phyloP scores from a whole-genome alignment of 306 rosid genomes.

The Cicer chorassanicum region DNA sequence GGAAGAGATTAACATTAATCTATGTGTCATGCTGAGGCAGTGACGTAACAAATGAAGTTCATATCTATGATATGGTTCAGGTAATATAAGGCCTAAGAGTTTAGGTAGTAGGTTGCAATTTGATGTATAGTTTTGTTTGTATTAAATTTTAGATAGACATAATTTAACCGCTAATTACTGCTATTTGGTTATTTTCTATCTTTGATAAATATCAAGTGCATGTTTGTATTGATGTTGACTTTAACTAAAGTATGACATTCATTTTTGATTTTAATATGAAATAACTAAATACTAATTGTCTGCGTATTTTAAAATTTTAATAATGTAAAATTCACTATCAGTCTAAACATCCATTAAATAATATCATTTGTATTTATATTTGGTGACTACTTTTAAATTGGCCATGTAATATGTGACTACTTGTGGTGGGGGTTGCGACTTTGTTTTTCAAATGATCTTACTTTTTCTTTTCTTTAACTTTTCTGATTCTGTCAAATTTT shows the following conservation, averaged over 20 bases:
- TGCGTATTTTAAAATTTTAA: too few relatives aligned
- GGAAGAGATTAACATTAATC: constrained; percentile 31
- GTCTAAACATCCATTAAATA: too few relatives aligned
- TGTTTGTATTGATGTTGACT: too few relatives aligned
- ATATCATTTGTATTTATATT: not conserved
- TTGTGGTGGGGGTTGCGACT: not conserved
- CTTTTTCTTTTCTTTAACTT: not conserved
- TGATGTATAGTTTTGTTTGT: constrained; percentile 23
- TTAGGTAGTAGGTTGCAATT: constrained; percentile 13
- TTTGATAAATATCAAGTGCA: not conserved
- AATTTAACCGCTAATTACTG: constrained; percentile 44
- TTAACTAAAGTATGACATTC: too few relatives aligned
- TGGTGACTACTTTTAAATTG: constrained; percentile 11
- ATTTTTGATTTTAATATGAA: too few relatives aligned
- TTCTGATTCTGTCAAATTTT: not conserved
- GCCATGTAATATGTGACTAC: not conserved
- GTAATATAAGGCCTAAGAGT: constrained; percentile 25
- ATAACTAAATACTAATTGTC: too few relatives aligned
- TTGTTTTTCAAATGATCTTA: not conserved
- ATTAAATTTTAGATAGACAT: not conserved
- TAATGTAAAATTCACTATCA: too few relatives aligned
- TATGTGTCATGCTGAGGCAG: constrained; percentile 43
- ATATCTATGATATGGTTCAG: constrained; percentile 42
- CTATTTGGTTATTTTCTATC: constrained; percentile 23
- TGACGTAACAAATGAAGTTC: constrained; percentile 38